phyloP scores from a whole-genome alignment of 2,329 filamentous ascomycete species.

The Cladophialophora psammophila region DNA sequence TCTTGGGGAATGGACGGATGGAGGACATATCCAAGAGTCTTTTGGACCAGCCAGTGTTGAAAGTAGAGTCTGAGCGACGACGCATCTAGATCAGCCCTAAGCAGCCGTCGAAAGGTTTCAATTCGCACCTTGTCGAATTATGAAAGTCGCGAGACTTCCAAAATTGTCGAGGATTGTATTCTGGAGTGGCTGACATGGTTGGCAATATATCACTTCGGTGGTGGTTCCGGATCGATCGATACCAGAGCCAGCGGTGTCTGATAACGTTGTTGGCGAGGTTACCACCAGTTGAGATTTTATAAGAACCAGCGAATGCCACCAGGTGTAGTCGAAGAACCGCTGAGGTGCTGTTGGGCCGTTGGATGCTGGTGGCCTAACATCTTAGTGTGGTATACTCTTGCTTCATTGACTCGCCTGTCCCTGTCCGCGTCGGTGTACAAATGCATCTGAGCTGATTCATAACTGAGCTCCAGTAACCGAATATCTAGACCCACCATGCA shows the following conservation, averaged over 20 bases:
- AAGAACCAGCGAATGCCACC: no score
- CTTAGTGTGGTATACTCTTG: no score
- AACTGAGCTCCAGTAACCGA: no score
- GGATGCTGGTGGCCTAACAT: no score
- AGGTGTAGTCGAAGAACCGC: no score
- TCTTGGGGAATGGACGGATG: constrained; percentile 1
- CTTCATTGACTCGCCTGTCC: no score
- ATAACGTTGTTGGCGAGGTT: background rate
- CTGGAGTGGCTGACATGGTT: constrained; percentile 2
- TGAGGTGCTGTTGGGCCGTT: no score
- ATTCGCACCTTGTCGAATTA: constrained; percentile 2
- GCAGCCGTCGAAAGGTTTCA: background rate
- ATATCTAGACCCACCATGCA: no score
- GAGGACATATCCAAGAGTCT: constrained; percentile 7
- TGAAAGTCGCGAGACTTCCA: constrained; percentile 8
- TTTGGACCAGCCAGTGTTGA: constrained; percentile 2
- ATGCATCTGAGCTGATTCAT: no score
- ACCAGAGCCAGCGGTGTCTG: background rate
- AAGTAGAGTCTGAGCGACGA: background rate
- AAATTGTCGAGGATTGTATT: constrained; percentile 6
- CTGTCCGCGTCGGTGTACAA: no score
- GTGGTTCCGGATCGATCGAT: background rate
- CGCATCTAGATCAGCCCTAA: background rate
- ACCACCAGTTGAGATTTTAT: no score
- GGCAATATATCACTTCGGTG: background rate